phyloP scores from a whole-genome alignment of 352 stramenopile genomes.

The Aphanomyces stellatus region DNA sequence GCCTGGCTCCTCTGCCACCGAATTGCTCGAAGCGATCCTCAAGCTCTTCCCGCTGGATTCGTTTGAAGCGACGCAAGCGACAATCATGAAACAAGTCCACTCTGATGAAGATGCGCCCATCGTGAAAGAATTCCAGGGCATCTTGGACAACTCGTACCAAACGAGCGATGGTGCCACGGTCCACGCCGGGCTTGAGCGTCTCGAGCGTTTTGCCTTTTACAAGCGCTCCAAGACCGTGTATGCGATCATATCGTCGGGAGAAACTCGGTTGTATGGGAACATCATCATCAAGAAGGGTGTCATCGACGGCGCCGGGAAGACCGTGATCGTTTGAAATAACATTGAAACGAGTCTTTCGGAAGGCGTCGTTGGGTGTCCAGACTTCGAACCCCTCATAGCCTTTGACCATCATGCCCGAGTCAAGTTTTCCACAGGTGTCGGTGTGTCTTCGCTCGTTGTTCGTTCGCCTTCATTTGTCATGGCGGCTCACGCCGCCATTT shows the following conservation, averaged over 20 bases:
- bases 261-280: slow-evolving; percentile 38
- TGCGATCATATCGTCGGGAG: slow-evolving; percentile 35
- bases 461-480: too few species aligned
- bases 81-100: slow-evolving; percentile 25
- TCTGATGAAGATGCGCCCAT: slow-evolving; percentile 16
- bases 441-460: too few species aligned
- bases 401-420: too few species aligned
- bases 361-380: too few species aligned
- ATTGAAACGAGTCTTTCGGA: too few species aligned
- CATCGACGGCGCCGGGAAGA: slow-evolving; percentile 32
- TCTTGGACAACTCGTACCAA: neutral
- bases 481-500: too few species aligned
- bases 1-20: slow-evolving; percentile 10
- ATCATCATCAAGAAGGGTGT: slow-evolving; percentile 35
- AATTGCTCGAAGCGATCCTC: slow-evolving; percentile 30
- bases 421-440: too few species aligned
- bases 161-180: slow-evolving; percentile 20
- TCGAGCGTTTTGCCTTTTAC: slow-evolving; percentile 39
- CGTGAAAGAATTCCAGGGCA: neutral
- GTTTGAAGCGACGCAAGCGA: slow-evolving; percentile 27
- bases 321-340: slow-evolving; percentile 26
- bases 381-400: too few species aligned
- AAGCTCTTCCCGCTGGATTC: slow-evolving; percentile 36
- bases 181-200: slow-evolving; percentile 15
- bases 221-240: slow-evolving; percentile 29